Evolutionary conservation across 495 filamentous ascomycete species (phyloP).

Genomic region (Aspergillus egyptiacus): DNA sequence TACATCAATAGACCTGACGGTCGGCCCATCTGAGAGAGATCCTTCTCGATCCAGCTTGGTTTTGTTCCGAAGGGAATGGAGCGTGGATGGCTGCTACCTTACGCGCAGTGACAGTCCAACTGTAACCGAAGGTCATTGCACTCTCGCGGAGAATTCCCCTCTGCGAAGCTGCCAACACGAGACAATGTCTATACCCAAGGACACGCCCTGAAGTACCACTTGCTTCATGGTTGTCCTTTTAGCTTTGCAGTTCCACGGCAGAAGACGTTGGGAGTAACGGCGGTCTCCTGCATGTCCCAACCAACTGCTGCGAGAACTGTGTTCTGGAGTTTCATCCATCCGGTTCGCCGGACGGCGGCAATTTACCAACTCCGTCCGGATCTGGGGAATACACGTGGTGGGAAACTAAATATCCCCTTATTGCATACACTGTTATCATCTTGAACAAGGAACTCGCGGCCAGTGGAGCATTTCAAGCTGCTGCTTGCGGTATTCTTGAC

Average conservation of each 20-base stretch:
- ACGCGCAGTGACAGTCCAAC: slow-evolving; percentile 5
- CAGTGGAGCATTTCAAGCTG: not conserved
- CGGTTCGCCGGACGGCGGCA: not conserved
- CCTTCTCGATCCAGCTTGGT: not conserved
- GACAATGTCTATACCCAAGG: not conserved
- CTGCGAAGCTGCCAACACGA: not conserved
- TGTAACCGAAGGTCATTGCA: slow-evolving; percentile 7
- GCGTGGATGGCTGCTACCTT: slow-evolving; percentile 1
- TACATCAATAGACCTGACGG: not conserved
- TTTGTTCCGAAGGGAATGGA: not conserved
- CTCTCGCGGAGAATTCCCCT: slow-evolving; percentile 1
- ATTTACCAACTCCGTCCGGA: not conserved
- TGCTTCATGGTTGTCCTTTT: slow-evolving; percentile 8
- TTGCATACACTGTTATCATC: not conserved
- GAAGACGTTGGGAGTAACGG: slow-evolving; percentile 36
- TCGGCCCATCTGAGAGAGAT: not conserved
- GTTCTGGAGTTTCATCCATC: slow-evolving; percentile 1
- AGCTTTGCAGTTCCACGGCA: slow-evolving; percentile 33
- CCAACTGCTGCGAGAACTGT: not conserved
- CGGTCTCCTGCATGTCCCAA: slow-evolving; percentile 32
- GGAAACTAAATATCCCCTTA: not conserved
- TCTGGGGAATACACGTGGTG: slow-evolving; percentile 23
- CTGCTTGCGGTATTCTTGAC: slow-evolving; percentile 7
- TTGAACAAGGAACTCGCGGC: slow-evolving; percentile 5
- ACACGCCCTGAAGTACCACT: not conserved